Conservation (phyloP, 2,329 filamentous ascomycete genomes). For the Dendryphion nanum region DNA sequence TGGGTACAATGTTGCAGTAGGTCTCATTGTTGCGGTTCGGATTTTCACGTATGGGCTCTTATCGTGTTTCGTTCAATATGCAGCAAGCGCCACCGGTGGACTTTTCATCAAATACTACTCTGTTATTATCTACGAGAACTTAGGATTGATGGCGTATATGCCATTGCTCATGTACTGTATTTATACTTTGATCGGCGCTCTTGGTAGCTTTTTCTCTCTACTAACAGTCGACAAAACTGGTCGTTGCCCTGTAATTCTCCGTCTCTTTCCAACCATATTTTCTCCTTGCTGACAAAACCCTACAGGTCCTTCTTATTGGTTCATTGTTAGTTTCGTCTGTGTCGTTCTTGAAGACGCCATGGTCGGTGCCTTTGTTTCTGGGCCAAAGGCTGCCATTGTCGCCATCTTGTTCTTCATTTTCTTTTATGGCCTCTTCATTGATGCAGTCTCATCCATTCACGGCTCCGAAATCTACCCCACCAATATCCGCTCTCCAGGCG, state of each 20-base stretch:
- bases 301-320: conserved; percentile 22
- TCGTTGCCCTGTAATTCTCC: conserved; percentile 15
- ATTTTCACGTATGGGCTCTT: conserved; percentile 25
- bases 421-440: conserved; percentile 37
- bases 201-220: conserved; percentile 20
- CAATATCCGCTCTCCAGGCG: conserved; percentile 15
- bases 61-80: conserved; percentile 22
- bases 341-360: conserved; percentile 23
- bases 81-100: conserved; percentile 20
- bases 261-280: too few species aligned
- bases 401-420: conserved; percentile 19
- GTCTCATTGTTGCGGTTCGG: conserved; percentile 20
- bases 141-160: conserved; percentile 17
- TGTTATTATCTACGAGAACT: conserved; percentile 22
- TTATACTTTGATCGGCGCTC: conserved; percentile 22
- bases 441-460: conserved; percentile 23
- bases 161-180: conserved; percentile 25
- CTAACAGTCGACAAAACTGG: conserved; percentile 22
- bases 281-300: too few species aligned
- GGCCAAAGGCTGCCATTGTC: conserved; percentile 20
- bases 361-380: conserved; percentile 19
- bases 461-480: conserved; percentile 21
- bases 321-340: conserved; percentile 16
- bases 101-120: conserved; percentile 26
- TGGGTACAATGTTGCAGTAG: conserved; percentile 23